Percentiles rank a stretch among this genome's conserved stretches.
phyloP scores from a whole-genome alignment of 805 yeast genomes.

The Maudiozyma pseudohumilis region DNA sequence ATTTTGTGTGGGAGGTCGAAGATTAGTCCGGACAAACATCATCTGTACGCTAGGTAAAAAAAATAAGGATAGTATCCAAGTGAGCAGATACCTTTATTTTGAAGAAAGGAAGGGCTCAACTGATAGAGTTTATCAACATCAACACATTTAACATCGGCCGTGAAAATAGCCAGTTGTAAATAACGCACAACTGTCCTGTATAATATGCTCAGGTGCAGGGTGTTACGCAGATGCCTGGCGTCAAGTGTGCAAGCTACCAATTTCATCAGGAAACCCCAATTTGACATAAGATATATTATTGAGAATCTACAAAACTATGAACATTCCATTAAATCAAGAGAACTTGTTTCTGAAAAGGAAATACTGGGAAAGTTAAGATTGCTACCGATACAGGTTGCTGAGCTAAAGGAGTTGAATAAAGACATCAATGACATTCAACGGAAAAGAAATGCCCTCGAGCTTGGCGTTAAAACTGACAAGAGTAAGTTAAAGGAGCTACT shows the following conservation, averaged over 20 bases:
- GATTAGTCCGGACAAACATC: too few species aligned
- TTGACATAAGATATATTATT: conserved; percentile 20
- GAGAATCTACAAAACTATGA: conserved; percentile 12
- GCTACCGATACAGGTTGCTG: conserved; percentile 22
- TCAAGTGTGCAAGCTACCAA: not conserved
- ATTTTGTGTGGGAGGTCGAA: too few species aligned
- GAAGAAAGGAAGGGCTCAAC: too few species aligned
- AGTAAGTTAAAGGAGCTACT: conserved; percentile 2
- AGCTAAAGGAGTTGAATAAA: conserved; percentile 12
- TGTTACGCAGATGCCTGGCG: not conserved
- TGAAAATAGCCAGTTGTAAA: too few species aligned
- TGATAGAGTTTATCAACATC: too few species aligned
- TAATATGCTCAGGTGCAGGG: too few species aligned
- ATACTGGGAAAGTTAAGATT: conserved; percentile 19
- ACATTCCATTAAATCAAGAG: conserved; percentile 22
- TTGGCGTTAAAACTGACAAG: conserved; percentile 18
- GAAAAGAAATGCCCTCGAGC: conserved; percentile 24
- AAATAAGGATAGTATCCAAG: too few species aligned
- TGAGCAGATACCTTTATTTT: too few species aligned
- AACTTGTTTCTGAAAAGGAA: conserved; percentile 17
- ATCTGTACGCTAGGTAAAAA: too few species aligned
- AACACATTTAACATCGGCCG: too few species aligned
- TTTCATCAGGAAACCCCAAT: conserved; percentile 19
- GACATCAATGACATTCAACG: conserved; percentile 24
- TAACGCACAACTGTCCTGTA: too few species aligned